Evolutionary conservation across 768 basidiomycete genomes (phyloP).

Genomic region (Paxillus ammoniavirescens): DNA sequence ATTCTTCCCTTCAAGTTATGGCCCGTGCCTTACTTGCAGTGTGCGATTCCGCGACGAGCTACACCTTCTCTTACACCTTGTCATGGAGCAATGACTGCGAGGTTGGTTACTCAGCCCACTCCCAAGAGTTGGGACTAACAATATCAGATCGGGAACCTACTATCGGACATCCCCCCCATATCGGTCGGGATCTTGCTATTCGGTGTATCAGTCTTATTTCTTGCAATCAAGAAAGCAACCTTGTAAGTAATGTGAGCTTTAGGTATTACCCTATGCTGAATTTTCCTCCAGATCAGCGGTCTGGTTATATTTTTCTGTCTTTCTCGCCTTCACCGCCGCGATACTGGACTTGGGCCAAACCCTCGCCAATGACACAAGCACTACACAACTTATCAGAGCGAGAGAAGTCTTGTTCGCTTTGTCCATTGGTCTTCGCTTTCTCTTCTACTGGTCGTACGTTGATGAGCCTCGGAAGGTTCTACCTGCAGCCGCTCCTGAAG

Average conservation of each 20-base stretch:
- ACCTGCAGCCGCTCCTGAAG: slow-evolving; percentile 27
- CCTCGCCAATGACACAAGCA: slow-evolving; percentile 38
- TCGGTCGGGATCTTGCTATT: slow-evolving; percentile 65
- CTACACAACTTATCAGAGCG: slow-evolving; percentile 39
- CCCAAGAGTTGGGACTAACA: slow-evolving; percentile 3
- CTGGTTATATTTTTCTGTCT: slow-evolving; percentile 55
- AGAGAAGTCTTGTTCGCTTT: slow-evolving; percentile 61
- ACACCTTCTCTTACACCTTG: slow-evolving; percentile 29
- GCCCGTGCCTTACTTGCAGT: slow-evolving; percentile 6
- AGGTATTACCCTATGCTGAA: slow-evolving; percentile 1
- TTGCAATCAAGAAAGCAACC: slow-evolving; percentile 50
- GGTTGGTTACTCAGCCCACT: slow-evolving; percentile 34
- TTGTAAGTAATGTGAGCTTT: slow-evolving; percentile 38
- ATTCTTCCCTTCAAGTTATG: slow-evolving; percentile 16
- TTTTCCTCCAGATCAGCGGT: slow-evolving; percentile 38
- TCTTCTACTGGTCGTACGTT: slow-evolving; percentile 71
- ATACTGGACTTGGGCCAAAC: slow-evolving; percentile 61
- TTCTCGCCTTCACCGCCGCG: slow-evolving; percentile 60
- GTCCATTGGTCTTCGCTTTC: slow-evolving; percentile 55
- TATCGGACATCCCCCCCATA: slow-evolving; percentile 67
- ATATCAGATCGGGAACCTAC: slow-evolving; percentile 50
- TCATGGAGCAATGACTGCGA: slow-evolving; percentile 41
- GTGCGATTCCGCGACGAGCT: slow-evolving; percentile 12
- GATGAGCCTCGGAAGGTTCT: slow-evolving; percentile 41
- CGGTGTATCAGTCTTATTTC: slow-evolving; percentile 55